Conservation (phyloP, 2,329 filamentous ascomycete genomes). For the Tolypocladium pustulatum region DNA sequence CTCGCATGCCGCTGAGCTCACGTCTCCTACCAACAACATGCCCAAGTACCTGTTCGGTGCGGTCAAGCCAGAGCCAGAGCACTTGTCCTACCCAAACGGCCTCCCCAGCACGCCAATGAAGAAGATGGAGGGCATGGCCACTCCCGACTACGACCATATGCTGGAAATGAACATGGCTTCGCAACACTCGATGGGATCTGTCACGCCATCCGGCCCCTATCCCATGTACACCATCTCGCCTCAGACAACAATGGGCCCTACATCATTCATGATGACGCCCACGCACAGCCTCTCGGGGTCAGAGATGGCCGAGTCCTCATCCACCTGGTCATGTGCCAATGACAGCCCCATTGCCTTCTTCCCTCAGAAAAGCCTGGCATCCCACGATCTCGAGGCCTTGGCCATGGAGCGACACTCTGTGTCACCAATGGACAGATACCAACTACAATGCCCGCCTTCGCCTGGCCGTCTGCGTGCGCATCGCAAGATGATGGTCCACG, state of each 20-base stretch:
- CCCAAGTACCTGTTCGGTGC: conserved; percentile 23
- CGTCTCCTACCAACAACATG: conserved; percentile 22
- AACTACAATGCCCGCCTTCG: conserved; percentile 20
- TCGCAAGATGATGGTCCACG: conserved; percentile 29
- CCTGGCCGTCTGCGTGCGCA: conserved; percentile 23
- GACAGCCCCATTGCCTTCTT: conserved; percentile 32
- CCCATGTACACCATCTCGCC: conserved; percentile 25
- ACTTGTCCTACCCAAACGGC: conserved; percentile 18
- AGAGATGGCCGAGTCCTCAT: conserved; percentile 24
- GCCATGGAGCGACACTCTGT: conserved; percentile 25
- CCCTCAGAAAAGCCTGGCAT: conserved; percentile 18
- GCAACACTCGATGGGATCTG: conserved; percentile 22
- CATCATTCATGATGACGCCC: conserved; percentile 28
- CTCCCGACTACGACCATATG: conserved; percentile 27
- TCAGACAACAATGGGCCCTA: conserved; percentile 18
- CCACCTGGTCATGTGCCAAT: conserved; percentile 28
- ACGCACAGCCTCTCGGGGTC: conserved; percentile 28
- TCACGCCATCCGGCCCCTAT: conserved; percentile 26
- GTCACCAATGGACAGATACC: conserved; percentile 20
- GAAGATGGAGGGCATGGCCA: conserved; percentile 21
- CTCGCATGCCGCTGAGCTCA: conserved; percentile 20
- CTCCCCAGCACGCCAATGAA: conserved; percentile 26
- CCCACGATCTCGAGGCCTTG: conserved; percentile 19
- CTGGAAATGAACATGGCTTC: conserved; percentile 24
- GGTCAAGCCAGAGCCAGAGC: conserved; percentile 23